Evolutionary conservation across 179 eudicot species (phyloP).

Genomic region (Silene vulgaris): DNA sequence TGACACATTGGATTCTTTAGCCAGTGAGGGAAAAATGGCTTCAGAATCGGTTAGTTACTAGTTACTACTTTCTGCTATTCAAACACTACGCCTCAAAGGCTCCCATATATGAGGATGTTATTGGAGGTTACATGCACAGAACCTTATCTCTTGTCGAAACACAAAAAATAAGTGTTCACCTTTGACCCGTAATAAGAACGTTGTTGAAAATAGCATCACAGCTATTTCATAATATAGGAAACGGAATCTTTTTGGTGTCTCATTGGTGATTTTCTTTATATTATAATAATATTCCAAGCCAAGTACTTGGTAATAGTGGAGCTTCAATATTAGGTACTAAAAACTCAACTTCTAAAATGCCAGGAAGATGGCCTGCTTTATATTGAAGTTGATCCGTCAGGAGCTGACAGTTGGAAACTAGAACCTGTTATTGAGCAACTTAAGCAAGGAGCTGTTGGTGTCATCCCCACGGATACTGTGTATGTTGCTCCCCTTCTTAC

Average conservation of each 20-base stretch:
- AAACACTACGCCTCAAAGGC: neutral
- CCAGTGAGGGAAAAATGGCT: neutral
- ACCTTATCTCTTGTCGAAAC: neutral
- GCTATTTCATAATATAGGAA: neutral
- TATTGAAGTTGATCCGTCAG: conserved; percentile 74
- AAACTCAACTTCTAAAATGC: neutral
- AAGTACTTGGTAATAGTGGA: neutral
- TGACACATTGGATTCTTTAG: neutral
- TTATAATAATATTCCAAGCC: neutral
- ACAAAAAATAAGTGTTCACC: neutral
- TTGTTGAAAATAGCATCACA: neutral
- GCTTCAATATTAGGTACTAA: neutral
- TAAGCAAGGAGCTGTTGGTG: conserved; percentile 84
- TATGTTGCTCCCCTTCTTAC: conserved; percentile 31
- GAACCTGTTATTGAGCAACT: conserved; percentile 62
- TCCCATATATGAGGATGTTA: neutral
- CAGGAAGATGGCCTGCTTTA: conserved; percentile 68
- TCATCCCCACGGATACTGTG: conserved; percentile 95
- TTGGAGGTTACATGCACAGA: no score
- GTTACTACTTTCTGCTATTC: neutral
- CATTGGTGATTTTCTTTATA: neutral
- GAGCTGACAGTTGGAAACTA: conserved; percentile 70
- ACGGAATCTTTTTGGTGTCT: neutral
- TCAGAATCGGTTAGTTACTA: neutral
- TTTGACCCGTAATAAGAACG: no score